These are phyloP conservation scores for Stachybotrys chartarum DNA, from an alignment of 2,329 filamentous ascomycete genomes.

Conservation along the genomic window DNA sequence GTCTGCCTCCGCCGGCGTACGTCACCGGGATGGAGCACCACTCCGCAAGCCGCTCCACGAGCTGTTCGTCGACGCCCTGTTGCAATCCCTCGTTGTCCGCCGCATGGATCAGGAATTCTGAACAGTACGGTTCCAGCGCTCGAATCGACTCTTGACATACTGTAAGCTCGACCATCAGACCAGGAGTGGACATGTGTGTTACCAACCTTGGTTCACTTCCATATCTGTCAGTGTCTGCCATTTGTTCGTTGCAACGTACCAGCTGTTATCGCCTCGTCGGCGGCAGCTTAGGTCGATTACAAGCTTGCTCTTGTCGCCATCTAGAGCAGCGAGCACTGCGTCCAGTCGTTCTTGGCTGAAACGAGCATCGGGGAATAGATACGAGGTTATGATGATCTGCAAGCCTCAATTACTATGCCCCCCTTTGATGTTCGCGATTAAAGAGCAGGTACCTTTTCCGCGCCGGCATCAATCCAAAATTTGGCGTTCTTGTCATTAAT, in stretches of 20 bases:
- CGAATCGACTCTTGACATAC: conserved; percentile 62
- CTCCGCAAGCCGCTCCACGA: conserved; percentile 67
- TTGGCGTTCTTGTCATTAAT: conserved; percentile 79
- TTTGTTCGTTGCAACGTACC: conserved; percentile 98
- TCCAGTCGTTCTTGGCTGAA: conserved; percentile 76
- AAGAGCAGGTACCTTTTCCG: conserved; percentile 63
- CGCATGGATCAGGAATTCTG: conserved; percentile 94
- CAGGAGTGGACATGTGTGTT: not conserved
- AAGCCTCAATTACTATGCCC: not conserved
- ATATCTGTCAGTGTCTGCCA: conserved; percentile 98
- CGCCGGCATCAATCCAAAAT: conserved; percentile 81
- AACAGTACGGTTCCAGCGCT: conserved; percentile 81
- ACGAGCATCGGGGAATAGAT: conserved; percentile 75
- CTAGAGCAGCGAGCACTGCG: conserved; percentile 65
- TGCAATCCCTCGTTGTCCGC: conserved; percentile 95
- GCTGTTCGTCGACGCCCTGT: conserved; percentile 77
- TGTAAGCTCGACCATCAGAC: conserved; percentile 5
- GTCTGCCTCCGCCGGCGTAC: conserved; percentile 89
- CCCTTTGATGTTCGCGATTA: not conserved
- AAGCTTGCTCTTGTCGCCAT: conserved; percentile 68
- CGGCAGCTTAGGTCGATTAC: conserved; percentile 95
- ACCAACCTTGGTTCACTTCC: conserved; percentile 76
- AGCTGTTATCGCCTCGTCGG: conserved; percentile 60
- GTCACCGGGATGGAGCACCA: conserved; percentile 94
- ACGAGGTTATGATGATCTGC: conserved; percentile 96